Evolutionary conservation across 176 grass and related monocot species (phyloP).

Genomic region (Aegilops bicornis): DNA sequence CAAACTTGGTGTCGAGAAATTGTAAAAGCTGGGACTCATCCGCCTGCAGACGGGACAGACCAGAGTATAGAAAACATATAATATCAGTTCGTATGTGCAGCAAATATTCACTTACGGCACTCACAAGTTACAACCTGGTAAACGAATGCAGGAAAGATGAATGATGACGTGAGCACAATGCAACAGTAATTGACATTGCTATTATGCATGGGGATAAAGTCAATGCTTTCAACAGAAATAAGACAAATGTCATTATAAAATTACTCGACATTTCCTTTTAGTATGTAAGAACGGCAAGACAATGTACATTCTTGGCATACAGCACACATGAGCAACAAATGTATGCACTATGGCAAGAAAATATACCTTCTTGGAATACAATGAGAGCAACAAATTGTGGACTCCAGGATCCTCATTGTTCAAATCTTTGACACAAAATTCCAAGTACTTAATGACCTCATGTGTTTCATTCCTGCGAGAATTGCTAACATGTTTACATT

Average conservation of each 20-base stretch:
- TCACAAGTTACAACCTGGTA: not conserved
- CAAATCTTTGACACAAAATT: constrained; percentile 93
- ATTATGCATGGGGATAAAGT: not conserved
- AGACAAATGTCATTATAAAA: constrained; percentile 18
- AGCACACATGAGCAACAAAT: constrained; percentile 45
- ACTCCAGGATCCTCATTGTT: constrained; percentile 87
- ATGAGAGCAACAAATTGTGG: constrained; percentile 87
- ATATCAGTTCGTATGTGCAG: not conserved
- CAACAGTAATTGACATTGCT: constrained; percentile 10
- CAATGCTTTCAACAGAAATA: constrained; percentile 24
- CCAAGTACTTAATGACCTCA: constrained; percentile 96
- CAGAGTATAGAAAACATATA: constrained; percentile 6
- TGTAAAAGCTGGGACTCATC: constrained; percentile 86
- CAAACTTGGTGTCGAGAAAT: constrained; percentile 89
- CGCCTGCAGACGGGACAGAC: constrained; percentile 52
- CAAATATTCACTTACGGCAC: constrained; percentile 24
- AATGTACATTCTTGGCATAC: constrained; percentile 48
- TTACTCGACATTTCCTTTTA: not conserved
- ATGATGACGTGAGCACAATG: not conserved
- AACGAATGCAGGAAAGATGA: not conserved
- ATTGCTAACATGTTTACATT: constrained; percentile 31
- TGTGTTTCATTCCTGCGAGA: constrained; percentile 90
- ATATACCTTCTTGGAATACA: constrained; percentile 90
- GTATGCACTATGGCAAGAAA: constrained; percentile 36
- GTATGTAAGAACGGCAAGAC: not conserved